Percentiles rank a stretch among this genome's conserved stretches.
phyloP scores from a whole-genome alignment of 768 basidiomycete species.

The Suillus alpinus region DNA sequence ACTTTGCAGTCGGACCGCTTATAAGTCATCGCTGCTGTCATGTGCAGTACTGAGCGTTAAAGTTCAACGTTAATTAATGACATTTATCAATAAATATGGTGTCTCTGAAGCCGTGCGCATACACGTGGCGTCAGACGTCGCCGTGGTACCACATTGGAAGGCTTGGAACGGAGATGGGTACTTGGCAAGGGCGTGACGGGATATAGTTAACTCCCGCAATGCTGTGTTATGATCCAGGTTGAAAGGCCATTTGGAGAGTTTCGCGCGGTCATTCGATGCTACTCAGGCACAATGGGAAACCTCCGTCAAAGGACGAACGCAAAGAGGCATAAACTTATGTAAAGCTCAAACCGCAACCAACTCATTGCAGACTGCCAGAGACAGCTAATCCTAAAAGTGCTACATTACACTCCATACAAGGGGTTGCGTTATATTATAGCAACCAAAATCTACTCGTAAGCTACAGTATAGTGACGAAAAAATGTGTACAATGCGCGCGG shows the following conservation, averaged over 20 bases:
- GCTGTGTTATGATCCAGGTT: constrained; percentile 1
- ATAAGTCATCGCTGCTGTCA: constrained; percentile 30
- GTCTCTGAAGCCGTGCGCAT: constrained; percentile 17
- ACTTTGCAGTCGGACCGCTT: constrained; percentile 13
- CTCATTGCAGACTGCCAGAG: background rate
- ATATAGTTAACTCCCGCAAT: constrained; percentile 10
- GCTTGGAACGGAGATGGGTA: constrained; percentile 3
- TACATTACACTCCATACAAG: constrained; percentile 24
- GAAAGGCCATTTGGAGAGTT: constrained; percentile 4
- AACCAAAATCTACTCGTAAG: constrained; percentile 5
- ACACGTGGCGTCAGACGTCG: constrained; percentile 24
- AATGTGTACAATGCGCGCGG: constrained; percentile 14
- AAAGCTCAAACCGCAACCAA: background rate
- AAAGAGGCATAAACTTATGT: constrained; percentile 2
- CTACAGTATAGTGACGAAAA: constrained; percentile 11
- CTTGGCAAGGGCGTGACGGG: constrained; percentile 5
- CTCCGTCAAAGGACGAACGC: background rate
- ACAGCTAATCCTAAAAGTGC: constrained; percentile 5
- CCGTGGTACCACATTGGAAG: constrained; percentile 8
- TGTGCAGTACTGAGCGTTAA: constrained; percentile 21
- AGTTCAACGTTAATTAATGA: constrained; percentile 12
- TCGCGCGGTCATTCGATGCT: constrained; percentile 28
- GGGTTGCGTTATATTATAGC: constrained; percentile 14
- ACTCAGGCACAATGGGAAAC: constrained; percentile 9
- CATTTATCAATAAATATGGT: constrained; percentile 16